Base-by-base conservation (phyloP, 352 stramenopile species). In the Phytopythium boreale region DNA sequence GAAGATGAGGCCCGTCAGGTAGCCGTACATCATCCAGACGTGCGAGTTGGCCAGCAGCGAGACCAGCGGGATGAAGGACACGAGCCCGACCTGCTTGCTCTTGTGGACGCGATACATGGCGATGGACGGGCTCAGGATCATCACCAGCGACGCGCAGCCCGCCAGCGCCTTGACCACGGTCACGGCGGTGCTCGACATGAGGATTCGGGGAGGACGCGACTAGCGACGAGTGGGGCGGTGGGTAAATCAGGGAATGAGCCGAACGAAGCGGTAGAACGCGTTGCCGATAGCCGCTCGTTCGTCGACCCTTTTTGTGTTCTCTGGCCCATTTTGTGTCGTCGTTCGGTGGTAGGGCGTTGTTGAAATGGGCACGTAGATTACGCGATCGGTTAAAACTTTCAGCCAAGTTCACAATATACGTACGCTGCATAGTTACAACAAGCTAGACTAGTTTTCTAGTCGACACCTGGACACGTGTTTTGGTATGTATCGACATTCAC, bases 21-120 rank as follows among this genome's bases (percentile, higher is more conserved):
- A 79, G 29, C 76, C 76, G 39, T 79, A 85, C 56, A 83, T 70
- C 68, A 79, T 73, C 46, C 61, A 68, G 9, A 62, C 26, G 57
- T 71, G 66, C 31, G 56, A 62, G 57, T 68, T 71, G 27, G 46
- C 59, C 9, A 69, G 43, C 41, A 72, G 43, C 31, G 59, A 55
- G 31, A 68, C 52, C 24, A 72, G 67, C 24, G 67, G 67, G 24
- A 72, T 17, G 17, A 71, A 50, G 20, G 62, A 67, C 15, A 68
- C 49, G 50, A 61, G 43, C 10, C 63, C 62, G 2, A 64, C 56
- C 22, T 57, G 34, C 29, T 61, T 55, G 11, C 26, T 20, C 66
- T 72, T 72, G 62, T 67, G 44, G 19, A 72, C 51, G 47, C 56
- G 53, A 20, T 53, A 51, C 41, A 68, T 64, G 22, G 61, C 43